Evolutionary conservation across 441 rosid species (phyloP), one percentile per base, ranked within the genome.

Genomic region (Geranium incanum): DNA sequence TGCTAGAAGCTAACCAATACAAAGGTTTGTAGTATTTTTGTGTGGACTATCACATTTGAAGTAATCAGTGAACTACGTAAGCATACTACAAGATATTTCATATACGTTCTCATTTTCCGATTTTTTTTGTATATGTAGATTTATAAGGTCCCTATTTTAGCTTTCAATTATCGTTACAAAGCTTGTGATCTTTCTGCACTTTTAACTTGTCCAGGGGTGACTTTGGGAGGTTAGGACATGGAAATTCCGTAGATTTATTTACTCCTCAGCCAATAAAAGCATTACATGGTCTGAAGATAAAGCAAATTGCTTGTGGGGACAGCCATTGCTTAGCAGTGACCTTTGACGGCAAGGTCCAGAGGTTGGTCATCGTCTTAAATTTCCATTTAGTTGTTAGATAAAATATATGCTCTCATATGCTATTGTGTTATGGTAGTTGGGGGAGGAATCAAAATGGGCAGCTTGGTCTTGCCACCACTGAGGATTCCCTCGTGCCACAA

Each of bases 391-490:
- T 28, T 28, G 33, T 28, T 1, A 28, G 33, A 28, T 28, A 28
- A 28, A 28, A 28, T 28, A 28, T 28, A 28, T 28, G 33, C 33
- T 28, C 33, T 28, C 37, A 9, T 64, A 55, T 9, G 23, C 28
- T 69, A 45, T 45, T 72, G 70, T 72, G 70, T 50, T 63, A 37
- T 70, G 84, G 82, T 81, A 95, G 99, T 74, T 95, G 98, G 99
- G 99, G 99, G 71, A 84, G 99, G 65, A 95, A 95, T 85, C 99
- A 95, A 85, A 95, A 95, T 79, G 99, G 99, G 76, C 96, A 95
- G 80, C 99, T 95, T 80, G 98, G 99, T 77, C 93, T 92, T 63
- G 98, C 97, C 68, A 87, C 83, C 77, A 85, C 79, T 3, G 97
- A 89, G 76, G 98, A 92, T 79, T 88, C 96, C 83, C 88, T 86